Evolutionary conservation across 768 basidiomycete genomes (phyloP).

Genomic region (Lyophyllum atratum): DNA sequence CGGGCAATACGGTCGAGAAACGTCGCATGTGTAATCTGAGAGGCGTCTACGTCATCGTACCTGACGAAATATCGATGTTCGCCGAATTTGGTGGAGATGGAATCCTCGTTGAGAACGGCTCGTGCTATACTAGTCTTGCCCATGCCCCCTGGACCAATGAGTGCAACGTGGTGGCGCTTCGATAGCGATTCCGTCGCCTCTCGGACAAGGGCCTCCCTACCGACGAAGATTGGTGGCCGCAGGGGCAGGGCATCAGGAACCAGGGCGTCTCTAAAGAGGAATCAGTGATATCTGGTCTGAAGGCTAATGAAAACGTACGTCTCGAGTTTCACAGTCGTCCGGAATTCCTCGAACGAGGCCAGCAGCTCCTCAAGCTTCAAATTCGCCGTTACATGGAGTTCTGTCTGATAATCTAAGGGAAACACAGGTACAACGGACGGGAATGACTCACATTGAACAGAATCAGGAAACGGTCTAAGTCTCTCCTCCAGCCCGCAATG

Average conservation of each 20-base stretch:
- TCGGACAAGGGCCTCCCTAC: not conserved
- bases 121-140: constrained; percentile 14
- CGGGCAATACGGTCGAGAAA: constrained; percentile 8
- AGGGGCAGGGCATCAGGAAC: not conserved
- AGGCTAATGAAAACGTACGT: not conserved
- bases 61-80: constrained; percentile 10
- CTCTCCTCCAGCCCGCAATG: constrained; percentile 8
- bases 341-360: not conserved
- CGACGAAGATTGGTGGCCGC: not conserved
- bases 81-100: not conserved
- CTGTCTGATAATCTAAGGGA: not conserved
- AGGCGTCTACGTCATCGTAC: constrained; percentile 13
- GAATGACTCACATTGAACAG: constrained; percentile 10
- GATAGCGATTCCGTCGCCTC: not conserved
- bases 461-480: constrained; percentile 1
- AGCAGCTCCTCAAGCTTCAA: constrained; percentile 11
- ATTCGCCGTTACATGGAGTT: constrained; percentile 9
- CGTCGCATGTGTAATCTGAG: constrained; percentile 4
- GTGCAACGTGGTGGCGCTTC: not conserved
- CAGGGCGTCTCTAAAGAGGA: not conserved
- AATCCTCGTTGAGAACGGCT: constrained; percentile 7
- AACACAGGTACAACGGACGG: too few relatives aligned
- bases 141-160: constrained; percentile 15
- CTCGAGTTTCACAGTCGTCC: not conserved
- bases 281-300: too few relatives aligned